These are phyloP conservation scores for Backusella australiensis DNA, from an alignment of 192 early-diverging fungal species.

Conservation along the genomic window DNA sequence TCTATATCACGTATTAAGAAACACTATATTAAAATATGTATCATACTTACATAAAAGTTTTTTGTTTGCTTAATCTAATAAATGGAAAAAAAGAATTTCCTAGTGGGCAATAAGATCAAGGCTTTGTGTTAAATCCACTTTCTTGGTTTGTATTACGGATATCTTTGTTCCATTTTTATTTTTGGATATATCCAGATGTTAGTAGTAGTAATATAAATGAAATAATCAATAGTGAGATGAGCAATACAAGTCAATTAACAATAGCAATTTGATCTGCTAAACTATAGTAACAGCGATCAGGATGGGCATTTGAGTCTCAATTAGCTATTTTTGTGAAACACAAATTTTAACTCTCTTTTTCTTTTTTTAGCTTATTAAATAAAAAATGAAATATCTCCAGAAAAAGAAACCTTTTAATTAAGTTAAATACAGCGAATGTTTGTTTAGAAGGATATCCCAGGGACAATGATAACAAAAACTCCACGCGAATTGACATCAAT, in stretches of 20 bases:
- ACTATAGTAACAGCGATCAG: not conserved
- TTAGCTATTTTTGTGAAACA: not conserved
- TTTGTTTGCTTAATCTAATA: not conserved
- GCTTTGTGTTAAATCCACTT: no score
- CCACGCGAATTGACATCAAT: not conserved
- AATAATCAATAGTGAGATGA: no score
- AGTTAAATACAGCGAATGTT: not conserved
- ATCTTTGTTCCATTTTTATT: no score
- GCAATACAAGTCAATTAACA: not conserved
- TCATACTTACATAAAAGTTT: not conserved
- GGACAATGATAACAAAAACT: not conserved
- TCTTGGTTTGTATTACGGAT: no score
- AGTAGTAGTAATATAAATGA: no score
- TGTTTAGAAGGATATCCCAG: not conserved
- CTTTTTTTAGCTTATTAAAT: not conserved
- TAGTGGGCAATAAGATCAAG: no score
- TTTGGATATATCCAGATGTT: no score
- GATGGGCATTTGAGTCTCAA: not conserved
- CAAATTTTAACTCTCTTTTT: not conserved
- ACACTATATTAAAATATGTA: not conserved
- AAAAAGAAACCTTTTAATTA: not conserved
- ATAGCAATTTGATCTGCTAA: not conserved
- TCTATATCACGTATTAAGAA: not conserved
- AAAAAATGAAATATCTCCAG: not conserved
- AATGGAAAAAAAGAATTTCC: no score